Evolutionary conservation across 345 rosid species (phyloP), one percentile per base, ranked within the genome.

Genomic region (Melaleuca quinquenervia): DNA sequence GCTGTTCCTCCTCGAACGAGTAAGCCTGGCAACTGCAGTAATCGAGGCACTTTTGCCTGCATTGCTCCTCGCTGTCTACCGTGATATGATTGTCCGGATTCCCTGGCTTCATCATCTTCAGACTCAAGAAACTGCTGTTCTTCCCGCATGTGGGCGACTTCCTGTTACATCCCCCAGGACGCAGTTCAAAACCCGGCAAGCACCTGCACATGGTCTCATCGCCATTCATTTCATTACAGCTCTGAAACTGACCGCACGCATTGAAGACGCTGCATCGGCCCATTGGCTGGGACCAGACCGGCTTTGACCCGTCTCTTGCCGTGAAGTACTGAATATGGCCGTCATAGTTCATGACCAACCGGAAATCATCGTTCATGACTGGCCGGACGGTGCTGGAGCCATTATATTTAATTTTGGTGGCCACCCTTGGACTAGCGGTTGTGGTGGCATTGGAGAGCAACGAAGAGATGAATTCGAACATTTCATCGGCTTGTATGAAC

Each of bases 111-210:
- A 88, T 70, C 84, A 11, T 87, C 24, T 24, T 85, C 32, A 88
- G 29, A 6, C 50, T 82, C 85, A 70, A 45, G 88, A 92, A 91
- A 9, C 18, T 7, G 26, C 3, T 11, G 16, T 3, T 58, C 16
- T n/a, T 58, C 16, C 58, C 18, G 27, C 88, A 89, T 27, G 52
- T 21, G 11, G 29, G 5, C 21, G 86, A 21, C 11, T 7, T 89
- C 64, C 90, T 85, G 0, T 0, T 36, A 82, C 94, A 92, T 6
- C 91, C 92, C 1, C 11, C 83, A 3, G 53, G 64, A 80, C 41
- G 87, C 3, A 88, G 93, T 80, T 41, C 8, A 55, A 89, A 93
- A 5, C 94, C 94, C 0, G 91, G 91, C 54, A 90, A 86, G 78
- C 95, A 93, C 26, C 76, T 83, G 88, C 95, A 93, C 41, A 16